Conservation (phyloP, 2,329 filamentous ascomycete genomes). For the Escovopsis sp. region DNA sequence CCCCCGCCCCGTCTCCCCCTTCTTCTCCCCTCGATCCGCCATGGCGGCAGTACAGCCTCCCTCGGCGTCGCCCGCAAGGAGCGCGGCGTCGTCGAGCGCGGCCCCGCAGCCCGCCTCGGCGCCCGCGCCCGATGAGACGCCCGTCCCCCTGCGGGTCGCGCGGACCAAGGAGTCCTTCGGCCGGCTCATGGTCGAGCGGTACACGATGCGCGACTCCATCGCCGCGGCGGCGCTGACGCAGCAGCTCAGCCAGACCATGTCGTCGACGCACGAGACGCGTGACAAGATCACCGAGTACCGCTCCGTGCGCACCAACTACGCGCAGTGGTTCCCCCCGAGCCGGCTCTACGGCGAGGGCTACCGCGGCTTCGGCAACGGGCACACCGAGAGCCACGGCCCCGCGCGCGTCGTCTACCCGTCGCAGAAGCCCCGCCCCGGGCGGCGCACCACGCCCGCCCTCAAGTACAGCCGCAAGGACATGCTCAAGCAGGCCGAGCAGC, state of each 20-base stretch:
- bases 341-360: constrained; percentile 62
- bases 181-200: constrained; percentile 38
- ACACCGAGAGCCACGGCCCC: constrained; percentile 56
- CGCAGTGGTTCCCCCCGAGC: constrained; percentile 39
- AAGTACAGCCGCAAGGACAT: constrained; percentile 68
- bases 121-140: constrained; percentile 15
- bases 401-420: constrained; percentile 61
- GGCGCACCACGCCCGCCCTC: constrained; percentile 57
- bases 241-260: constrained; percentile 37
- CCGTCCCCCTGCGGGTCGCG: constrained; percentile 12
- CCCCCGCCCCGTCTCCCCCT: background rate
- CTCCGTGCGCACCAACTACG: constrained; percentile 39
- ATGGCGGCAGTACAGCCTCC: constrained; percentile 30
- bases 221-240: constrained; percentile 37
- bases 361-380: constrained; percentile 74
- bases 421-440: constrained; percentile 62
- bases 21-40: constrained; percentile 3
- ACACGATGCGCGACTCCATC: constrained; percentile 38
- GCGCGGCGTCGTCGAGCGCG: constrained; percentile 16
- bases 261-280: constrained; percentile 47
- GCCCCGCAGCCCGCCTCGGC: constrained; percentile 16
- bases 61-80: constrained; percentile 19
- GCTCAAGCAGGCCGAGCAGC: constrained; percentile 72
- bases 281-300: constrained; percentile 58
- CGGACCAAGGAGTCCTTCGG: constrained; percentile 44